Evolutionary conservation across 2,329 filamentous ascomycete genomes (phyloP), one percentile per base, ranked within the genome.

Genomic region (Aspergillus floridensis): DNA sequence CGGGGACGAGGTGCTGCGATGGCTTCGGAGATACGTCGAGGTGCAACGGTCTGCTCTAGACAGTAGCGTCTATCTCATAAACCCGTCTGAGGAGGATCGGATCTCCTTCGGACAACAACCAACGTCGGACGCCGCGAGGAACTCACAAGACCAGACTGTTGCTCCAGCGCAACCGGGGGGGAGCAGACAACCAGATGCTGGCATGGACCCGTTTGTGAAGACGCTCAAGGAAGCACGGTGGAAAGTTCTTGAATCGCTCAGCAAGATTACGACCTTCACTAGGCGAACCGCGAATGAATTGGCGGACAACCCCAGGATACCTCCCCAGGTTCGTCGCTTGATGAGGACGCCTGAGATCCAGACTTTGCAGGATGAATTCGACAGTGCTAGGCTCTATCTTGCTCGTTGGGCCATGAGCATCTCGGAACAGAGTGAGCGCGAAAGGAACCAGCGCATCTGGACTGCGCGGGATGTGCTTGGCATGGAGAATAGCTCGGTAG

Each of bases 321-420:
- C 96, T 6, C 92, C 92, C 0, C 93, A 97, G 74, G 86, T 99
- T 32, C 85, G 89, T 69, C 85, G 91, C 53, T 75, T 99, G 67
- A 86, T 99, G 74, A 88, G 87, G 71, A 97, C 96, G 65, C 93
- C 93, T 0, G 93, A 99, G 70, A 92, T 99, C 0, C 93, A 97
- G 78, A 97, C 91, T 0, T 76, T 99, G 22, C 93, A 97, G 72
- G 93, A 98, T 61, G 96, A 99, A 72, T 99, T 97, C 68, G 96
- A 99, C 79, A 96, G 92, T 69, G 95, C 96, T 4, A 86, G 95
- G 64, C 83, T 99, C 60, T 99, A 99, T 72, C 82, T 99, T 44
- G 95, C 95, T 22, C 84, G 95, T 63, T 99, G 95, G 95, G 95
- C 95, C 2, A 98, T 99, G 95, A 92, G 92, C 7, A 96, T 99